Percentiles rank a stretch among this genome's conserved stretches.
Evolutionary conservation across 768 basidiomycete species (phyloP).

Genomic region (Cystofilobasidium capitatum): DNA sequence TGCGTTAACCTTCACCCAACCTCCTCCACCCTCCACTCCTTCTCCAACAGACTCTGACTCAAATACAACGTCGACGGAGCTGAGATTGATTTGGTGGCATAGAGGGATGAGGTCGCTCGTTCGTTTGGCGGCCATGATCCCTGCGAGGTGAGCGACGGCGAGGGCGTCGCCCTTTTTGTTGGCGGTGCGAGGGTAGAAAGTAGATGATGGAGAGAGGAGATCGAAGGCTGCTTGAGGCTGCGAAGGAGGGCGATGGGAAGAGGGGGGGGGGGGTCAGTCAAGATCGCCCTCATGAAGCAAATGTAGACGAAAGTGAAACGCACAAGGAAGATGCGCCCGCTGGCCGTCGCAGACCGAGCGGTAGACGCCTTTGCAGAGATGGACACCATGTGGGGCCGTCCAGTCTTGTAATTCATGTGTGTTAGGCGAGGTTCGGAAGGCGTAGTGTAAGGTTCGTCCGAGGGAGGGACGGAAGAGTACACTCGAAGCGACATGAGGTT

Average conservation of each 20-base stretch:
- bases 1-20: slow-evolving; percentile 54
- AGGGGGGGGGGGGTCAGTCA: background rate
- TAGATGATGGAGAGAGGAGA: slow-evolving; percentile 1
- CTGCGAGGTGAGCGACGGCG: slow-evolving; percentile 58
- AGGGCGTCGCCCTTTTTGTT: slow-evolving; percentile 39
- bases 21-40: slow-evolving; percentile 32
- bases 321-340: slow-evolving; percentile 62
- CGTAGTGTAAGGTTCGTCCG: background rate
- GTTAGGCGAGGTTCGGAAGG: slow-evolving; percentile 43
- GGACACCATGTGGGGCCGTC: slow-evolving; percentile 75
- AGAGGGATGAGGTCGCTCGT: slow-evolving; percentile 76
- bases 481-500: too few species aligned
- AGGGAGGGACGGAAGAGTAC: background rate
- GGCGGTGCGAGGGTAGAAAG: background rate
- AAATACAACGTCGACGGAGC: slow-evolving; percentile 58
- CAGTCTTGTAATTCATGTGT: slow-evolving; percentile 57
- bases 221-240: slow-evolving; percentile 24
- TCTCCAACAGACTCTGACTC: slow-evolving; percentile 36
- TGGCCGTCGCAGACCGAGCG: slow-evolving; percentile 61
- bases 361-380: slow-evolving; percentile 56
- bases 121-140: slow-evolving; percentile 76
- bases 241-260: too few species aligned
- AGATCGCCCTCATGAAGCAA: background rate
- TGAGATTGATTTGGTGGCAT: slow-evolving; percentile 71
- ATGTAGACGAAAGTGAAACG: slow-evolving; percentile 49